A percentile compares a stretch with the other conserved stretches of the same genome.
Evolutionary conservation across 2,329 filamentous ascomycete genomes (phyloP).

Genomic region (Fusarium albidum): DNA sequence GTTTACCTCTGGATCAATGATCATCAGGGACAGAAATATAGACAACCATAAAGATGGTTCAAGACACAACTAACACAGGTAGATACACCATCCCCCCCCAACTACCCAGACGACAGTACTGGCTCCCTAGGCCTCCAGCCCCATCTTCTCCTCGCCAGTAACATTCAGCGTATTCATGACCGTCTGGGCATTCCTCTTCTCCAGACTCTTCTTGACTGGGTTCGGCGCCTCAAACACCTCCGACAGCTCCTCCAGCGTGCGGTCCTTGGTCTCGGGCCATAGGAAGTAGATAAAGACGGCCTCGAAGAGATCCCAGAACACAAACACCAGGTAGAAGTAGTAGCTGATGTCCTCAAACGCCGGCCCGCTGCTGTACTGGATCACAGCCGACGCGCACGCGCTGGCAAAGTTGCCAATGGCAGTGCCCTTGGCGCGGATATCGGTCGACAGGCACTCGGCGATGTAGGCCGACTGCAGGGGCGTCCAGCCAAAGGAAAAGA

Average conservation of each 20-base stretch:
- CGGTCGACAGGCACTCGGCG: constrained; percentile 55
- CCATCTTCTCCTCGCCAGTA: constrained; percentile 40
- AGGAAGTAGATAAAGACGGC: constrained; percentile 57
- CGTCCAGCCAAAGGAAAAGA: constrained; percentile 60
- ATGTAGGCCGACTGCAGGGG: constrained; percentile 59
- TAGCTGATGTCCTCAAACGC: constrained; percentile 54
- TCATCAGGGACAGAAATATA: too few species aligned
- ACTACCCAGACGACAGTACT: neutral
- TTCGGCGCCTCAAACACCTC: constrained; percentile 58
- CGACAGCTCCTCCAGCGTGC: constrained; percentile 61
- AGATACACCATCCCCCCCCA: too few species aligned
- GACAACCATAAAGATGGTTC: too few species aligned
- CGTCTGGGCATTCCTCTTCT: constrained; percentile 52
- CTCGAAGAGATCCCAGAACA: constrained; percentile 55
- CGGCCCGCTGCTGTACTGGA: constrained; percentile 55
- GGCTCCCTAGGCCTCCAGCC: constrained; percentile 9
- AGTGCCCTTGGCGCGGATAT: constrained; percentile 55
- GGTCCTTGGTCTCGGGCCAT: constrained; percentile 58
- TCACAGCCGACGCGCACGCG: constrained; percentile 47
- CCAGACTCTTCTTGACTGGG: constrained; percentile 55
- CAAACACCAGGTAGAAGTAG: constrained; percentile 56
- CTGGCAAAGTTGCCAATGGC: constrained; percentile 53
- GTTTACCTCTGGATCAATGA: too few species aligned
- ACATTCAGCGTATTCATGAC: constrained; percentile 52
- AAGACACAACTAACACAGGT: too few species aligned